Evolutionary conservation across 495 filamentous ascomycete species (phyloP).

Genomic region (Trichoderma reesei): DNA sequence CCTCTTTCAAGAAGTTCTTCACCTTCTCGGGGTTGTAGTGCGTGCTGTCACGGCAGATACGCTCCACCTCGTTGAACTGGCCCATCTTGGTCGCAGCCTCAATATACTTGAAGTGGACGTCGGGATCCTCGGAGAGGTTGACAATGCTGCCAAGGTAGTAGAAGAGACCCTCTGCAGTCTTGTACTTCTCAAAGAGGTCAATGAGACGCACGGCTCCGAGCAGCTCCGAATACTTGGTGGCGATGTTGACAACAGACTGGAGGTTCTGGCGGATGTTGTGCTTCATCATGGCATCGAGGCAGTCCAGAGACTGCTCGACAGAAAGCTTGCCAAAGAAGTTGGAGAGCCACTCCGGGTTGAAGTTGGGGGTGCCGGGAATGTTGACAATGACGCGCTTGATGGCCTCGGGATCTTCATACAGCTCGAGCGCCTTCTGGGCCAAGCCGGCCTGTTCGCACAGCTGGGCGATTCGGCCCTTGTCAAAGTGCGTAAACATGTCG

Average conservation of each 20-base stretch:
- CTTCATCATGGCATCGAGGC: constrained; percentile 90
- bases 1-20: constrained; percentile 99
- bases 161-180: constrained; percentile 92
- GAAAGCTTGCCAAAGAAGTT: constrained; percentile 88
- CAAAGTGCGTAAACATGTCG: constrained; percentile 95
- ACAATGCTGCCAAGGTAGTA: constrained; percentile 97
- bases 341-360: constrained; percentile 82
- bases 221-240: constrained; percentile 95
- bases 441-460: constrained; percentile 88
- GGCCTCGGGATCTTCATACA: constrained; percentile 80
- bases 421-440: constrained; percentile 82
- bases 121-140: constrained; percentile 88
- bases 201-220: constrained; percentile 85
- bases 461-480: constrained; percentile 74
- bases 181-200: constrained; percentile 92
- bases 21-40: constrained; percentile 94
- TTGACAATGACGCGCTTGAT: constrained; percentile 81
- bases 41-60: constrained; percentile 89
- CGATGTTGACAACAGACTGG: constrained; percentile 84
- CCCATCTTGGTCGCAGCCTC: constrained; percentile 88
- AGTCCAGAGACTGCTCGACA: constrained; percentile 88
- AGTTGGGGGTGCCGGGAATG: constrained; percentile 68
- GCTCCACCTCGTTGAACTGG: constrained; percentile 90
- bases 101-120: constrained; percentile 99
- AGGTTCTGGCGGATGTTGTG: constrained; percentile 95